These are phyloP conservation scores for Helianthus annuus DNA, from an alignment of 129 eudicot genomes.

Conservation along the genomic window HanXRQr2.0-SUNRISE NC_035446.2:171395055-171395554, in stretches of 20 bases:
- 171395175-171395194: not conserved
- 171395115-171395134: conserved; percentile 15
- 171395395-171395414: conserved; percentile 98
- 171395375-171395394: conserved; percentile 97
- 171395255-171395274: conserved; percentile 33
- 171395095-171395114: conserved; percentile 45
- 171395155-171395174: not conserved
- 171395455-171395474: conserved; percentile 31
- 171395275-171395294: conserved; percentile 18
- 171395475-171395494: conserved; percentile 40
- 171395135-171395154: conserved; percentile 9
- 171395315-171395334: conserved; percentile 7
- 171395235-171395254: conserved; percentile 54
- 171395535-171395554: conserved; percentile 40
- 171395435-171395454: conserved; percentile 47
- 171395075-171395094: conserved; percentile 45
- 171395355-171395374: conserved; percentile 97
- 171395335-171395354: conserved; percentile 90
- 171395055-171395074: conserved; percentile 11
- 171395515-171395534: conserved; percentile 88
- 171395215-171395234: conserved; percentile 71
- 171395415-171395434: conserved; percentile 88
- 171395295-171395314: conserved; percentile 14
- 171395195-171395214: conserved; percentile 29
- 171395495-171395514: conserved; percentile 87